Percentiles rank a stretch among this genome's conserved stretches.
Conservation (phyloP, 2,329 filamentous ascomycete genomes). For the Penicillium palitans region DNA sequence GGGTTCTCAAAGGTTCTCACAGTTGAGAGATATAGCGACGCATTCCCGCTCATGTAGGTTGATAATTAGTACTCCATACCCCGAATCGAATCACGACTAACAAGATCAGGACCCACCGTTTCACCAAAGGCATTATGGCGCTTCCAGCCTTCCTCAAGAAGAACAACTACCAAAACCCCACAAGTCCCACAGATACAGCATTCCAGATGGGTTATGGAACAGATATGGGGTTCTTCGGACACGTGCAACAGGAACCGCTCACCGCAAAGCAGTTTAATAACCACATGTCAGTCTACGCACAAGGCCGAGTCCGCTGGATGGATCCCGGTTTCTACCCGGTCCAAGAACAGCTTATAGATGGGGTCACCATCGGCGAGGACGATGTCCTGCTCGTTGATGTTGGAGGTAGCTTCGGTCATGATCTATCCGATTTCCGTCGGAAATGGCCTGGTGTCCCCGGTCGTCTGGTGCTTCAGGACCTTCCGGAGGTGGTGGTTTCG, state of each 20-base stretch:
- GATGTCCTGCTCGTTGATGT: conserved; percentile 44
- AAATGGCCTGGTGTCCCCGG: conserved; percentile 43
- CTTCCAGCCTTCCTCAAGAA: conserved; percentile 27
- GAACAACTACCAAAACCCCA: conserved; percentile 27
- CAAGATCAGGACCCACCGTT: conserved; percentile 11
- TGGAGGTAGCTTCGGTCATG: conserved; percentile 45
- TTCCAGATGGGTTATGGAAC: conserved; percentile 30
- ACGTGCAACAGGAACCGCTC: conserved; percentile 21
- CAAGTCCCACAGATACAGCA: conserved; percentile 20
- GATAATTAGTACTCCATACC: not conserved
- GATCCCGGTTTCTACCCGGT: conserved; percentile 31
- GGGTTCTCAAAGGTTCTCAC: conserved; percentile 26
- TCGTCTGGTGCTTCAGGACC: conserved; percentile 51
- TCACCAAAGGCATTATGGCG: conserved; percentile 18
- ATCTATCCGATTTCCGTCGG: conserved; percentile 37
- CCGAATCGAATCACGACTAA: not conserved
- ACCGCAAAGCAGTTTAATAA: conserved; percentile 23
- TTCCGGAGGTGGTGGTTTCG: conserved; percentile 38
- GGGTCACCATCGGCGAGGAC: conserved; percentile 1
- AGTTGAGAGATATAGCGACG: not conserved
- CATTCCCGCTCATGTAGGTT: not conserved
- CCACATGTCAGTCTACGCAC: conserved; percentile 22
- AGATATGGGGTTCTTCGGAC: conserved; percentile 28
- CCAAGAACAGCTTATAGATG: conserved; percentile 19
- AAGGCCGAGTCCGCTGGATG: conserved; percentile 26